These are phyloP conservation scores for Obelidium mucronatum DNA, from an alignment of 192 early-diverging fungal species.

Conservation along the genomic window DNA sequence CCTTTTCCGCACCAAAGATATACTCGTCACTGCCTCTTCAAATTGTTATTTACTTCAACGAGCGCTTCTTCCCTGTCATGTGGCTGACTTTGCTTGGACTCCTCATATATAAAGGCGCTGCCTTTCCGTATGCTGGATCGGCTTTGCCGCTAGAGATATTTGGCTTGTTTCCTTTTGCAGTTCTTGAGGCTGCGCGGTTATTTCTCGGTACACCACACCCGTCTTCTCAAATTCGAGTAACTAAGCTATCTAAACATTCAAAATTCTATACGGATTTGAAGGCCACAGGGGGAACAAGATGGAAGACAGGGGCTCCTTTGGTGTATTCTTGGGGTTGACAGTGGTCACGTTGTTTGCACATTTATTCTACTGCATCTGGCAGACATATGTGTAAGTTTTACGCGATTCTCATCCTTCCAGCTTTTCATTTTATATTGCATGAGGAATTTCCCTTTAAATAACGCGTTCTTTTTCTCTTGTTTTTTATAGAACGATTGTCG, in stretches of 20 bases:
- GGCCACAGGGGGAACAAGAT: constrained; percentile 48
- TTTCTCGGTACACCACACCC: constrained; percentile 46
- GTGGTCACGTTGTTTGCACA: constrained; percentile 28
- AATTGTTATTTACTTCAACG: constrained; percentile 47
- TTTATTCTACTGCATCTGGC: constrained; percentile 46
- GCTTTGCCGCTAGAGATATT: constrained; percentile 42
- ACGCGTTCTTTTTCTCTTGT: too few relatives aligned
- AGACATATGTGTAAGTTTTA: constrained; percentile 47
- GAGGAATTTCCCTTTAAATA: too few relatives aligned
- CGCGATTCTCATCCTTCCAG: background rate
- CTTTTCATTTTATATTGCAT: too few relatives aligned
- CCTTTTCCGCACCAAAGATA: background rate
- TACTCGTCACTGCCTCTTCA: constrained; percentile 50
- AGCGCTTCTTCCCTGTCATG: constrained; percentile 34
- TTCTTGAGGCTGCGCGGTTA: constrained; percentile 38
- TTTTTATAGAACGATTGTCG: constrained; percentile 38
- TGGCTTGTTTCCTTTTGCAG: constrained; percentile 36
- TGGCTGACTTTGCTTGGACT: constrained; percentile 41
- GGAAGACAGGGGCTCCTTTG: constrained; percentile 36
- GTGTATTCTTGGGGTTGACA: constrained; percentile 37
- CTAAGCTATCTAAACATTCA: too few relatives aligned
- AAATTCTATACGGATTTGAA: too few relatives aligned
- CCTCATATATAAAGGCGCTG: constrained; percentile 46
- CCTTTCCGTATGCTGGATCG: constrained; percentile 38
- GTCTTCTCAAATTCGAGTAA: too few relatives aligned